These are phyloP conservation scores for Scutellaria baicalensis DNA, from an alignment of 257 asterid species.

Conservation along the genomic window DNA sequence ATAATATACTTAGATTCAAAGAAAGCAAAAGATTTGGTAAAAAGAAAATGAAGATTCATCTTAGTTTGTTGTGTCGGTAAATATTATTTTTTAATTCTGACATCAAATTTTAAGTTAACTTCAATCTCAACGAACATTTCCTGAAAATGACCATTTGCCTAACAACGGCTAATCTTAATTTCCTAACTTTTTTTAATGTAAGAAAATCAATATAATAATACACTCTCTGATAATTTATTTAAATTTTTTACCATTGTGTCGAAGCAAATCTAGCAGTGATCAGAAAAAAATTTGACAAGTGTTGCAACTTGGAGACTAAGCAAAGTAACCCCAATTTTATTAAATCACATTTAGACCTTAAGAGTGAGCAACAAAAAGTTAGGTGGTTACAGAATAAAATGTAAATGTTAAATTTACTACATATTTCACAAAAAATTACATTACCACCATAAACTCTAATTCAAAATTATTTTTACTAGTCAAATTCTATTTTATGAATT, in stretches of 20 bases:
- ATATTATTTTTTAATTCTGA: slow-evolving; percentile 4
- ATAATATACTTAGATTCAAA: slow-evolving; percentile 26
- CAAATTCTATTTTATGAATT: too few species aligned
- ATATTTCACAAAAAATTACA: too few species aligned
- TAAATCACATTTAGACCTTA: neutral
- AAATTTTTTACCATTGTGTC: neutral
- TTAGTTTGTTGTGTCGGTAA: slow-evolving; percentile 21
- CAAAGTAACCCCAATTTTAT: slow-evolving; percentile 2
- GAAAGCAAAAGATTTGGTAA: slow-evolving; percentile 18
- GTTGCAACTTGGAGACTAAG: slow-evolving; percentile 18
- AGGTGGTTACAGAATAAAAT: neutral
- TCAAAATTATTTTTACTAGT: too few species aligned
- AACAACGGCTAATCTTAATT: neutral
- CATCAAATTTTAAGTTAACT: slow-evolving; percentile 19
- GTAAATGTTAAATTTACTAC: too few species aligned
- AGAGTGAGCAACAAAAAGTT: neutral
- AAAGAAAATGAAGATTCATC: neutral
- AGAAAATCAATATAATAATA: too few species aligned
- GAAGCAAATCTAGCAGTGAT: neutral
- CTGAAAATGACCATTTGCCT: slow-evolving; percentile 40
- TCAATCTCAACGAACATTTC: slow-evolving; percentile 28
- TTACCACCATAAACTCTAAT: too few species aligned
- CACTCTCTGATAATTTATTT: neutral
- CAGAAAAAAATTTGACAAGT: neutral
- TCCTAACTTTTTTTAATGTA: neutral